Conservation (phyloP, 2,329 filamentous ascomycete species). For the Didymellaceae sp. region DNA sequence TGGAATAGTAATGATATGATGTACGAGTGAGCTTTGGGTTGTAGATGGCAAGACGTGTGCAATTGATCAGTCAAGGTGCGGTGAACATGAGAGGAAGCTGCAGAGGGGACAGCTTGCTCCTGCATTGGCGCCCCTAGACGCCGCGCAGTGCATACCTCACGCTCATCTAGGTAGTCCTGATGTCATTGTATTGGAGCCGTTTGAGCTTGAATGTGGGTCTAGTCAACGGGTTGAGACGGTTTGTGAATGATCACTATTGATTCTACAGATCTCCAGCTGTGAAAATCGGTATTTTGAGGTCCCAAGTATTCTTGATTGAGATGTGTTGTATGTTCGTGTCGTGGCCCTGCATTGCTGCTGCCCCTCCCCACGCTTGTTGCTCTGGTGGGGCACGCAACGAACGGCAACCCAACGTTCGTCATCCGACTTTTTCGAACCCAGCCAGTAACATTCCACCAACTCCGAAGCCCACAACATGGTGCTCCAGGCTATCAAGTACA, state of each 20-base stretch:
- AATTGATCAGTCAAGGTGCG: constrained; percentile 7
- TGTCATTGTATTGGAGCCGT: constrained; percentile 17
- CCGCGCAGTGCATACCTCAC: constrained; percentile 8
- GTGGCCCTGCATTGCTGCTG: background rate
- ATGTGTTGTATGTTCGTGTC: background rate
- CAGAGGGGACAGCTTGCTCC: constrained; percentile 4
- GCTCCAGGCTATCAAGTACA: constrained; percentile 80
- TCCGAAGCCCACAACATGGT: constrained; percentile 50
- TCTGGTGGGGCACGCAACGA: constrained; percentile 15
- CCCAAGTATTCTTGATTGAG: background rate
- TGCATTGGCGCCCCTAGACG: constrained; percentile 12
- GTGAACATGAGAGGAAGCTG: constrained; percentile 18
- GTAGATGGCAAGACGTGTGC: constrained; percentile 6
- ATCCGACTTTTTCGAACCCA: constrained; percentile 29
- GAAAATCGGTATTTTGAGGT: background rate
- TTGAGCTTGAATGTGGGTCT: constrained; percentile 7
- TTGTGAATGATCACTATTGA: background rate
- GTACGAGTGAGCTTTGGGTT: constrained; percentile 9
- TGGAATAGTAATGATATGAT: constrained; percentile 3
- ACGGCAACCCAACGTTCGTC: constrained; percentile 29
- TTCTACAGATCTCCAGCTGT: background rate
- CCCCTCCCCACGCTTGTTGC: constrained; percentile 7
- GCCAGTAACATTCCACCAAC: constrained; percentile 12
- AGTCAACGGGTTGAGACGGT: background rate
- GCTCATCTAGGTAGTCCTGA: constrained; percentile 18